Base-by-base conservation (phyloP, 1,139 yeast genomes). In the Debaryomycetaceae sp. region DNA sequence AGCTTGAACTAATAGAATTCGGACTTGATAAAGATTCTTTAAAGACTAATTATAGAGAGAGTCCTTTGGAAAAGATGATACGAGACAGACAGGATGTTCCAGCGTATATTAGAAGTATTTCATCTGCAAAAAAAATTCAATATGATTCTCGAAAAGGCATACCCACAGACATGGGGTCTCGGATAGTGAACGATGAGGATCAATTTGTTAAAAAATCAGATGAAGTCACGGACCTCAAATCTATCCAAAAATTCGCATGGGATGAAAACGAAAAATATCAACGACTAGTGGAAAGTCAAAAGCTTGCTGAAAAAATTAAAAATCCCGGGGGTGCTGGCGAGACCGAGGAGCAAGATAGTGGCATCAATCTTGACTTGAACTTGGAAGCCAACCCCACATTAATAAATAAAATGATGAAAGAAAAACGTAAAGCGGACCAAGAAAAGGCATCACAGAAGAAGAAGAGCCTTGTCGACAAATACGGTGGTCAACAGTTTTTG, bases 361-460 rank as follows among this genome's bases (percentile, higher is more conserved):
- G 67, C 33, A 61, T 67, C 5, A 74, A 78, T 47, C 58, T 68
- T 39, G 59, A 65, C 16, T 55, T 66, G 19, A 70, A 73, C 46
- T 53, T 78, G 31, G 83, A 79, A 46, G 81, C 82, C 3, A 76
- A 78, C 39, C 87, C 87, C 5, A 81, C 87, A 0, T 73, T 75
- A 33, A 70, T 78, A 52, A 63, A 71, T 66, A 43, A 78, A 33
- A 68, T 66, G 39, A 61, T 68, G 42, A 70, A 70, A 41, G 56
- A 75, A 49, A 55, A 65, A 34, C 62, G 71, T 39, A 53, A 67
- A 41, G 60, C 65, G 35, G 54, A 59, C 34, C 50, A 51, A 16
- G 47, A 54, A 17, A 47, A 52, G 17, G 58, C 65, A 34, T 62
- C 61, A 15, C 14, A 14, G 22, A 41, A 33, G 15, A 41, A 36